Evolutionary conservation across 2,329 filamentous ascomycete species (phyloP).

Genomic region (Botrytis byssoidea): DNA sequence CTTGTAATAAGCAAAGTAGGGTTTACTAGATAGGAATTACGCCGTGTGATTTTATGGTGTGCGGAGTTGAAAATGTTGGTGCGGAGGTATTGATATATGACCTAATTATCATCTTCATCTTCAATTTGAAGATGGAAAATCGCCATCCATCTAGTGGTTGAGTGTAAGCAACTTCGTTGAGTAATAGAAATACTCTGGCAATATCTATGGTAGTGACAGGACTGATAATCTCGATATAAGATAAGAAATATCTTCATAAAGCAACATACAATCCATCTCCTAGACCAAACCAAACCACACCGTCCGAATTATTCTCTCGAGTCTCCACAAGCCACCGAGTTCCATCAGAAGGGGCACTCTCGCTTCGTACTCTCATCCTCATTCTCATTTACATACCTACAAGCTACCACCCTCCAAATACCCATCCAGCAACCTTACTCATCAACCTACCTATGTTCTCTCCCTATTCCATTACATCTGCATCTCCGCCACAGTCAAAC

Average conservation of each 20-base stretch:
- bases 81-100: neutral
- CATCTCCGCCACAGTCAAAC: conserved; percentile 2
- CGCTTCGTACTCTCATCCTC: neutral
- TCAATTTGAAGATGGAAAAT: too few species aligned
- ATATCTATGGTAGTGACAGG: neutral
- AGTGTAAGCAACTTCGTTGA: neutral
- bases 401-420: neutral
- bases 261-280: neutral
- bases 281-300: neutral
- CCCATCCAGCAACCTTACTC: neutral
- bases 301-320: neutral
- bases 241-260: too few species aligned
- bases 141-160: neutral
- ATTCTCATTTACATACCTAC: neutral
- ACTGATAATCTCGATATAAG: neutral
- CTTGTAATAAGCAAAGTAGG: neutral
- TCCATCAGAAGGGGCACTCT: neutral
- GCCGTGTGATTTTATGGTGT: neutral
- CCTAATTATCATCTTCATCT: neutral
- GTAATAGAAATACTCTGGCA: neutral
- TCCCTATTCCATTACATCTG: neutral
- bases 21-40: neutral
- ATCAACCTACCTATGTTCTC: neutral
- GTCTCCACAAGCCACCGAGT: neutral
- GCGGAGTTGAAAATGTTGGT: neutral